These are phyloP conservation scores for Tetrahymena borealis DNA, from an alignment of 73 alveolate species.

Conservation along the genomic window DNA sequence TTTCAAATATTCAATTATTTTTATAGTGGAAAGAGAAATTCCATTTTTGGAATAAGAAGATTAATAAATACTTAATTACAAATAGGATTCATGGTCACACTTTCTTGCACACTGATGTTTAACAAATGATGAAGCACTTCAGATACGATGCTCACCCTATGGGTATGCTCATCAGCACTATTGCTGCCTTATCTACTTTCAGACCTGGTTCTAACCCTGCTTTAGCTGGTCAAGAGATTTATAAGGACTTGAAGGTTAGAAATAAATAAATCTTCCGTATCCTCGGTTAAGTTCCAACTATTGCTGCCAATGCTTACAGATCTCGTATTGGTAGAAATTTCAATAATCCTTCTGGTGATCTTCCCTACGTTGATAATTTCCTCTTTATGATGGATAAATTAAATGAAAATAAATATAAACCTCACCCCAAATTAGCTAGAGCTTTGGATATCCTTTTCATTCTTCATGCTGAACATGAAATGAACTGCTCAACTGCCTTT, in stretches of 20 bases:
- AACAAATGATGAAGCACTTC: conserved; percentile 70
- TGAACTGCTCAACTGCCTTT: conserved; percentile 90
- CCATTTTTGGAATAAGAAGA: conserved; percentile 22
- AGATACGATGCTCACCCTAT: conserved; percentile 86
- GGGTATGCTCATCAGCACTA: conserved; percentile 77
- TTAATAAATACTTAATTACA: conserved; percentile 1
- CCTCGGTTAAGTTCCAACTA: conserved; percentile 75
- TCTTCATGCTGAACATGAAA: conserved; percentile 90
- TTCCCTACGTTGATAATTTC: conserved; percentile 84
- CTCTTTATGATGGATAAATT: conserved; percentile 77
- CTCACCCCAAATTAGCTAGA: conserved; percentile 76
- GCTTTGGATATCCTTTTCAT: conserved; percentile 84
- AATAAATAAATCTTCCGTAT: conserved; percentile 73
- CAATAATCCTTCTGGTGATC: conserved; percentile 60
- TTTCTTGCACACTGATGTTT: conserved; percentile 63
- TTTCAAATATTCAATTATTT: too few relatives aligned
- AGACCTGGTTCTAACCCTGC: conserved; percentile 89
- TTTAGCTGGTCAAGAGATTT: conserved; percentile 55
- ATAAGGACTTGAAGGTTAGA: conserved; percentile 12
- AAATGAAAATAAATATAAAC: conserved; percentile 69
- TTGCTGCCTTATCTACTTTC: conserved; percentile 80
- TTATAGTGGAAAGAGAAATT: too few relatives aligned
- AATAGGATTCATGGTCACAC: conserved; percentile 63
- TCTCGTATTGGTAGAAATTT: conserved; percentile 79
- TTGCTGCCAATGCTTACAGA: conserved; percentile 81